phyloP scores from a whole-genome alignment of 2,329 filamentous ascomycete species.

The Neonectria hederae region DNA sequence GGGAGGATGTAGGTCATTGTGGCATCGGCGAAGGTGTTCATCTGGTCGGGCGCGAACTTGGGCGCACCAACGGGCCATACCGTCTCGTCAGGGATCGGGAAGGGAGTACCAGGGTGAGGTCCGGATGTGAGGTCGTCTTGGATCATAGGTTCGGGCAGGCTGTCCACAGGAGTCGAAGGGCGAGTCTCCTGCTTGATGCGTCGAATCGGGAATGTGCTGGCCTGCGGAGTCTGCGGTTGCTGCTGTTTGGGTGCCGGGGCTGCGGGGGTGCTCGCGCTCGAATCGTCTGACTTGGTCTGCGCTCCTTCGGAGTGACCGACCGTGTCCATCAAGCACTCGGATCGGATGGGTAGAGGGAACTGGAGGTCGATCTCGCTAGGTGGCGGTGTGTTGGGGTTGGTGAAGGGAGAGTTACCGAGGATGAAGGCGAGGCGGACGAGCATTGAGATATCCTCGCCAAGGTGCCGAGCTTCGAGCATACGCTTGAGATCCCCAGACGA shows the following conservation, averaged over 20 bases:
- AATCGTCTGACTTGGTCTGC: slow-evolving; percentile 41
- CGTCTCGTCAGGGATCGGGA: slow-evolving; percentile 51
- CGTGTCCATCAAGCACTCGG: slow-evolving; percentile 49
- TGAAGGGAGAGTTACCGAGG: slow-evolving; percentile 54
- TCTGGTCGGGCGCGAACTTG: slow-evolving; percentile 52
- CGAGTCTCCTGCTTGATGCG: slow-evolving; percentile 49
- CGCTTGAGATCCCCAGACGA: slow-evolving; percentile 56
- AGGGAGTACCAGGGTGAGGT: slow-evolving; percentile 54
- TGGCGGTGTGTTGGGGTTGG: slow-evolving; percentile 47
- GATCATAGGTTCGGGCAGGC: slow-evolving; percentile 46
- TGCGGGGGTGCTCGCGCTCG: slow-evolving; percentile 38
- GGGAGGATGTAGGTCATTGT: slow-evolving; percentile 45
- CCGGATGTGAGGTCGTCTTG: slow-evolving; percentile 47
- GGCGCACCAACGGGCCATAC: slow-evolving; percentile 52
- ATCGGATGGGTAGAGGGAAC: slow-evolving; percentile 51
- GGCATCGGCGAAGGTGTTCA: slow-evolving; percentile 45
- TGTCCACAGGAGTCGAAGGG: slow-evolving; percentile 48
- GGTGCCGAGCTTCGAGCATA: slow-evolving; percentile 56
- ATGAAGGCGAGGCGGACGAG: slow-evolving; percentile 57
- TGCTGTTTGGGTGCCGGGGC: slow-evolving; percentile 43
- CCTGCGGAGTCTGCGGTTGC: slow-evolving; percentile 44
- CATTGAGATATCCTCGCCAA: slow-evolving; percentile 52
- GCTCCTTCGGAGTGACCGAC: slow-evolving; percentile 41
- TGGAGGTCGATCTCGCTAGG: slow-evolving; percentile 52
- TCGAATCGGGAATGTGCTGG: slow-evolving; percentile 44